These are phyloP conservation scores for Suaeda aralocaspica DNA, from an alignment of 148 eudicot genomes.

Conservation along the genomic window DNA sequence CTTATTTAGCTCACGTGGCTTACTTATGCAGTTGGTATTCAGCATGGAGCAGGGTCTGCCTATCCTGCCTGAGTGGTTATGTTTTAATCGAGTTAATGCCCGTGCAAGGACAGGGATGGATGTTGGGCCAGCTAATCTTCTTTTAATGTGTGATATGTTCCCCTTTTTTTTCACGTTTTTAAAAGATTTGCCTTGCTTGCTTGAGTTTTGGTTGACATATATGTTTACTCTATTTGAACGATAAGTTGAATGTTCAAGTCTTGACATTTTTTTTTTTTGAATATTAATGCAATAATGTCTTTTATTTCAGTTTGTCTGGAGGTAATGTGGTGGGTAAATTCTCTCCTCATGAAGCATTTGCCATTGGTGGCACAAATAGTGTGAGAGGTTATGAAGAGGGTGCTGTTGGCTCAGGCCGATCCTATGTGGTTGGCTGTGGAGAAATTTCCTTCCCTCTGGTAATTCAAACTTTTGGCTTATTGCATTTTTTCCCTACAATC, in stretches of 20 bases:
- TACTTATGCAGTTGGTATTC: conserved; percentile 64
- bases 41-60: conserved; percentile 99
- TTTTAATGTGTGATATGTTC: conserved; percentile 47
- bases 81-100: conserved; percentile 77
- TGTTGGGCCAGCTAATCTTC: conserved; percentile 65
- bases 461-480: conserved; percentile 2
- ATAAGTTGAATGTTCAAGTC: neutral
- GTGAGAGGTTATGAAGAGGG: conserved; percentile 99
- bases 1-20: neutral
- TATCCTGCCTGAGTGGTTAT: conserved; percentile 74
- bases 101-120: conserved; percentile 83
- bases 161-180: neutral
- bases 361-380: conserved; percentile 96
- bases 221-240: neutral
- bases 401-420: conserved; percentile 88
- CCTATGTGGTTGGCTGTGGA: conserved; percentile 87
- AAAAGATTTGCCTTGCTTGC: neutral
- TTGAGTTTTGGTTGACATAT: neutral
- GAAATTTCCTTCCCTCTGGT: conserved; percentile 95
- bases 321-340: conserved; percentile 93
- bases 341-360: conserved; percentile 98
- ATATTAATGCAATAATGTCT: neutral
- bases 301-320: conserved; percentile 65
- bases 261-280: neutral
- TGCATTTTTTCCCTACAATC: neutral